phyloP scores from a whole-genome alignment of 345 rosid species.

The Boechera divaricarpa region DNA sequence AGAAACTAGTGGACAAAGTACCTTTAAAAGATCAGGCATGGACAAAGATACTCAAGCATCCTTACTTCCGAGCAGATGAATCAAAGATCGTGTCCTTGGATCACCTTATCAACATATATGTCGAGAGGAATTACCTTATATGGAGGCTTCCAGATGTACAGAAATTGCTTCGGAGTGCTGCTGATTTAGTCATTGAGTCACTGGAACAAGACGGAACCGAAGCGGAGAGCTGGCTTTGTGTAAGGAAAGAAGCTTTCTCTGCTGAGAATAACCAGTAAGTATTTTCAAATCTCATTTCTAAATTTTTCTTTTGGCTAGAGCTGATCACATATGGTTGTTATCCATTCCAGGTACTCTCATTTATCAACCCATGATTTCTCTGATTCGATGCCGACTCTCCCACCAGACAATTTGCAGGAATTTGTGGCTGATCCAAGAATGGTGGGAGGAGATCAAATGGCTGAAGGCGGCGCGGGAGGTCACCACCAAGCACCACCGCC shows the following conservation, averaged over 20 bases:
- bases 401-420: conserved; percentile 82
- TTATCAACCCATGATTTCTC: conserved; percentile 77
- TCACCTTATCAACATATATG: conserved; percentile 77
- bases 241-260: conserved; percentile 79
- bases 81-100: conserved; percentile 72
- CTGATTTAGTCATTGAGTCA: conserved; percentile 57
- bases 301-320: too few species aligned
- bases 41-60: conserved; percentile 66
- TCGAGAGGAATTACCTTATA: conserved; percentile 77
- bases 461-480: conserved; percentile 47
- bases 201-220: conserved; percentile 59
- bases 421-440: conserved; percentile 70
- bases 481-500: conserved; percentile 41
- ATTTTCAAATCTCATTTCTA: not conserved
- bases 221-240: conserved; percentile 77
- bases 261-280: conserved; percentile 84
- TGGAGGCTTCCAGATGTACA: conserved; percentile 95
- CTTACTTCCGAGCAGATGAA: conserved; percentile 66
- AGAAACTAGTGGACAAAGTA: conserved; percentile 74
- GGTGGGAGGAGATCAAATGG: conserved; percentile 52
- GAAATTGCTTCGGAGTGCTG: conserved; percentile 66
- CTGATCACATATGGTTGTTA: conserved; percentile 12
- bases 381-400: conserved; percentile 70
- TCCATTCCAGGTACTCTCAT: conserved; percentile 59
- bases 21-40: conserved; percentile 84